phyloP scores from a whole-genome alignment of 1,139 yeast species.

The Candida gigantensis region DNA sequence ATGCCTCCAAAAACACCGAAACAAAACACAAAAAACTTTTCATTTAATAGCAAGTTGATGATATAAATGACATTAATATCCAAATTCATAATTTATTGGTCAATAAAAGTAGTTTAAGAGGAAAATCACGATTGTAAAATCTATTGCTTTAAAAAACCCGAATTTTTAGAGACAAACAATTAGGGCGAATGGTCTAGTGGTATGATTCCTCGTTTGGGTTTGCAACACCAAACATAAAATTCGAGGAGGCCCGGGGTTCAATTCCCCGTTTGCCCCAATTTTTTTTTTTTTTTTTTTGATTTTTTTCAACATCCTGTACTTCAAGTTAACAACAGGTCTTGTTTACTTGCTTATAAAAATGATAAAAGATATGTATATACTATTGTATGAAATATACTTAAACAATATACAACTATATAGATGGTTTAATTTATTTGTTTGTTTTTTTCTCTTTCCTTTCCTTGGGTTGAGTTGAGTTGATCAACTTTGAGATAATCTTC shows the following conservation, averaged over 20 bases:
- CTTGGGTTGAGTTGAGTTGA: neutral
- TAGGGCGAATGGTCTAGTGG: slow-evolving; percentile 46
- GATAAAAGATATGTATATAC: neutral
- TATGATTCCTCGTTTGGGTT: slow-evolving; percentile 55
- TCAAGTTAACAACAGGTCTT: no score
- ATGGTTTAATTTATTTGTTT: no score
- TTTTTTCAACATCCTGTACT: no score
- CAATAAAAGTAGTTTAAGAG: no score
- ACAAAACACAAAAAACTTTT: no score
- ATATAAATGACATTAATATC: no score
- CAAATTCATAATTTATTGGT: no score
- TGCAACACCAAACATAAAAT: slow-evolving; percentile 8
- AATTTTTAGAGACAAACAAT: neutral
- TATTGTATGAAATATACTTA: neutral
- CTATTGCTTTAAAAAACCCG: no score
- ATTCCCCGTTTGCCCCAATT: slow-evolving; percentile 25
- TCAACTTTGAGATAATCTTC: slow-evolving; percentile 36
- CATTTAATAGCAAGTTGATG: no score
- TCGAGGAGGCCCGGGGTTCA: slow-evolving; percentile 28
- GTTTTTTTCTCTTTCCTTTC: neutral
- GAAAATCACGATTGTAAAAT: no score
- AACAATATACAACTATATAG: slow-evolving; percentile 1
- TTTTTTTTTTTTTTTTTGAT: slow-evolving; percentile 8
- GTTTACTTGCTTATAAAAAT: no score
- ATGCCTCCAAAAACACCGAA: no score